Conservation (phyloP, 192 early-diverging fungal genomes). For the Radiomyces spectabilis region DNA sequence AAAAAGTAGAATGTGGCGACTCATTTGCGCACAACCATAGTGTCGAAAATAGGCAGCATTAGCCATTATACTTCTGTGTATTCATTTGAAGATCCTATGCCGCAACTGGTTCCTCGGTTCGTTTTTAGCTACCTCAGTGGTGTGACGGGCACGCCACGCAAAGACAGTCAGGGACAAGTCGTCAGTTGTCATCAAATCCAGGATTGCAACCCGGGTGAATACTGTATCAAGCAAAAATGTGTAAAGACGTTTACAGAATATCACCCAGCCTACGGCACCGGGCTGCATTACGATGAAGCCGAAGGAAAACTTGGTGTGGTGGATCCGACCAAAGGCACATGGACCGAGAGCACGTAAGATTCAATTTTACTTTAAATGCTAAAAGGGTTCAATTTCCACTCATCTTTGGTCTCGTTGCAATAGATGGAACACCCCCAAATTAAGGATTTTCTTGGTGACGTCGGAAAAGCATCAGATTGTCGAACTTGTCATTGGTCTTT, state of each 20-base stretch:
- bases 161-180: not conserved
- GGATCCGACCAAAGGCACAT: slow-evolving; percentile 36
- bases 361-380: not conserved
- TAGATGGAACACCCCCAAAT: slow-evolving; percentile 39
- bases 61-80: slow-evolving; percentile 42
- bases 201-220: slow-evolving; percentile 26
- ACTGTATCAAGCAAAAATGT: slow-evolving; percentile 36
- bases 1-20: not conserved
- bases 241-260: slow-evolving; percentile 40
- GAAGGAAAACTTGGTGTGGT: slow-evolving; percentile 22
- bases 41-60: slow-evolving; percentile 16
- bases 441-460: slow-evolving; percentile 34
- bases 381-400: not conserved
- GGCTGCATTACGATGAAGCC: slow-evolving; percentile 31
- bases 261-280: slow-evolving; percentile 45
- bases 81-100: slow-evolving; percentile 23
- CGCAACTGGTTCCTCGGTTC: slow-evolving; percentile 34
- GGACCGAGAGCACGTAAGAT: slow-evolving; percentile 49
- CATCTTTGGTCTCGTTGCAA: not conserved
- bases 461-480: slow-evolving; percentile 27
- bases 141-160: slow-evolving; percentile 21
- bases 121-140: slow-evolving; percentile 37
- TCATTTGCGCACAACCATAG: not conserved
- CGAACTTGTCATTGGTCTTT: slow-evolving; percentile 35
- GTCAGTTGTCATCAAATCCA: slow-evolving; percentile 7